Base-by-base conservation (phyloP, 108 stramenopile species). In the Nitzschia palea region DNA sequence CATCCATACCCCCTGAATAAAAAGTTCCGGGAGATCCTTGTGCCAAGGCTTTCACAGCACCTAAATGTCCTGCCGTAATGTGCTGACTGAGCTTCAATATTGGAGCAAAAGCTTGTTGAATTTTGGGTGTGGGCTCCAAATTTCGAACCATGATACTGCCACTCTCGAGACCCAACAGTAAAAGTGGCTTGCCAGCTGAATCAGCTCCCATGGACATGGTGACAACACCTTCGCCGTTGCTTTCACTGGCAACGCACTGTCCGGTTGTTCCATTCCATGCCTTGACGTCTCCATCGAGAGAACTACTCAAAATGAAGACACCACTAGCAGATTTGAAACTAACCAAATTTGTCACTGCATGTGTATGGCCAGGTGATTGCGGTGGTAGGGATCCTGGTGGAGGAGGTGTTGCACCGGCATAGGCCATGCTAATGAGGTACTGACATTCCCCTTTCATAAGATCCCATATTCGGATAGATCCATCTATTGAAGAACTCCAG, bases 391-490 rank as follows among this genome's bases (percentile, higher is more conserved):
- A 12, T 26, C 34, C 40, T 4, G 44, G 52, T 12, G 67, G 18
- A 10, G 71, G 58, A 14, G 44, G 59, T 45, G 44, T 65, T 28
- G 37, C 57, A 26, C 65, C 27, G 29, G 33, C 23, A 43, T 67
- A 31, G 23, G 34, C 47, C 73, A 74, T 63, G 53, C 72, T 81
- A 52, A 87, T 87, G 29, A 61, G 29, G 44, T 82, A 73, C 55
- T 82, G 71, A 58, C 86, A 84, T 18, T 72, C 73, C 23, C 79
- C 79, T 29, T 76, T 71, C 30, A 58, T 64, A 53, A 86, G 42
- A 63, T 94, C 87, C 93, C 93, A 94, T 30, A 94, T 76, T 26
- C 93, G 82, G 36, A 94, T 83, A 22, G 89, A 80, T 17, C 78
- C 80, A 77, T 94, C 93, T 45, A 76, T 86, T 30, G 79, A 72